phyloP scores from a whole-genome alignment of 2,329 filamentous ascomycete genomes.

The Diaporthe citriasiana region DNA sequence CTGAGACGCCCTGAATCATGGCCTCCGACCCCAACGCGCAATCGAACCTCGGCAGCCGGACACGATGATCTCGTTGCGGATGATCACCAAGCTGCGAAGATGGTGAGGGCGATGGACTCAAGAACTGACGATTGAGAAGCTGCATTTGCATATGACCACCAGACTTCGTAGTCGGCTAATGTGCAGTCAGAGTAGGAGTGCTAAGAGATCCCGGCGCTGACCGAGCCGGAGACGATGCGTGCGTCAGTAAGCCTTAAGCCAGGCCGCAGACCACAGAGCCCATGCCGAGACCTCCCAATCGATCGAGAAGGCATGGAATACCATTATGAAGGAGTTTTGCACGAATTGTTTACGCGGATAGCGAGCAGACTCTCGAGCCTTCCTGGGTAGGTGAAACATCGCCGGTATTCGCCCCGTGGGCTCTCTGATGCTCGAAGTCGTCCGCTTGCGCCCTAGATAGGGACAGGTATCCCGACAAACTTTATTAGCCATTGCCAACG shows the following conservation, averaged over 20 bases:
- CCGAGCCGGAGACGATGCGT: neutral
- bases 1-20: accelerated
- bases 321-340: neutral
- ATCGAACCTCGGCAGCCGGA: neutral
- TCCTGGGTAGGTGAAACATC: neutral
- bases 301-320: neutral
- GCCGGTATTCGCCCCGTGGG: neutral
- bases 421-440: too few relatives aligned
- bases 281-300: neutral
- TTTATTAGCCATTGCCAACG: neutral
- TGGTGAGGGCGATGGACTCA: neutral
- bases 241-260: neutral
- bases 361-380: neutral
- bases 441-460: neutral
- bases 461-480: neutral
- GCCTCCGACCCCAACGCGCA: neutral
- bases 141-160: too few relatives aligned
- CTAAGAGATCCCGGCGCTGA: neutral
- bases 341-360: neutral
- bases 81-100: neutral
- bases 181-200: neutral
- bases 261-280: neutral
- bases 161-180: too few relatives aligned
- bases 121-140: too few relatives aligned
- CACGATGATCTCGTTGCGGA: too few relatives aligned